A percentile compares a stretch with the other conserved stretches of the same genome.
phyloP scores from a whole-genome alignment of 139 green algal genomes.

The Chlamydomonas sphaeroides region DNA sequence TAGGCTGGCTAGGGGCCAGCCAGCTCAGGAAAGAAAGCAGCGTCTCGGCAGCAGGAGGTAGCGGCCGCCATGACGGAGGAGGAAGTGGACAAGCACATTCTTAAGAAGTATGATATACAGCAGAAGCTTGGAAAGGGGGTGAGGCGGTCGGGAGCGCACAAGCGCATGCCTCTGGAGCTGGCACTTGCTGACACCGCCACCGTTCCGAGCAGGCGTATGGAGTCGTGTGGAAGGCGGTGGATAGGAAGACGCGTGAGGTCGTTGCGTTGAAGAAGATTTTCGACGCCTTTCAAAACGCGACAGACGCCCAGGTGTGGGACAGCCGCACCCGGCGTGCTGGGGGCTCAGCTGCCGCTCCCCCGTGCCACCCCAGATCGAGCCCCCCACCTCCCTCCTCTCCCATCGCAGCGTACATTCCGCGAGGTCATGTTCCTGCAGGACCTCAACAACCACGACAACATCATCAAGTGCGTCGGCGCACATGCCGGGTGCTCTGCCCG shows the following conservation, averaged over 20 bases:
- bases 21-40: too few relatives aligned
- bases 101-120: conserved; percentile 95
- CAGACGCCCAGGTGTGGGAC: conserved; percentile 90
- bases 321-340: too few relatives aligned
- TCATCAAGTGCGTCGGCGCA: conserved; percentile 78
- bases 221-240: conserved; percentile 96
- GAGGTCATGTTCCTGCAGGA: conserved; percentile 99
- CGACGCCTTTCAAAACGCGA: conserved; percentile 98
- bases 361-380: too few relatives aligned
- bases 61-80: conserved; percentile 74
- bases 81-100: conserved; percentile 94
- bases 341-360: too few relatives aligned
- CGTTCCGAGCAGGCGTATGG: conserved; percentile 89
- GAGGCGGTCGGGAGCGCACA: background rate
- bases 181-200: too few relatives aligned
- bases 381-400: too few relatives aligned
- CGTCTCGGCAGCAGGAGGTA: background rate
- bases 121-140: conserved; percentile 94
- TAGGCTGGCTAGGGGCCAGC: too few relatives aligned
- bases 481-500: too few relatives aligned
- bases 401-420: conserved; percentile 91
- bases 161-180: too few relatives aligned
- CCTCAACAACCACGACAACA: conserved; percentile 93
- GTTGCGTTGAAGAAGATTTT: conserved; percentile 99
- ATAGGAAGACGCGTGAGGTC: conserved; percentile 85